Evolutionary conservation across 352 stramenopile genomes (phyloP), one percentile per base, ranked within the genome.

Genomic region (Phytopythium oedochilum): DNA sequence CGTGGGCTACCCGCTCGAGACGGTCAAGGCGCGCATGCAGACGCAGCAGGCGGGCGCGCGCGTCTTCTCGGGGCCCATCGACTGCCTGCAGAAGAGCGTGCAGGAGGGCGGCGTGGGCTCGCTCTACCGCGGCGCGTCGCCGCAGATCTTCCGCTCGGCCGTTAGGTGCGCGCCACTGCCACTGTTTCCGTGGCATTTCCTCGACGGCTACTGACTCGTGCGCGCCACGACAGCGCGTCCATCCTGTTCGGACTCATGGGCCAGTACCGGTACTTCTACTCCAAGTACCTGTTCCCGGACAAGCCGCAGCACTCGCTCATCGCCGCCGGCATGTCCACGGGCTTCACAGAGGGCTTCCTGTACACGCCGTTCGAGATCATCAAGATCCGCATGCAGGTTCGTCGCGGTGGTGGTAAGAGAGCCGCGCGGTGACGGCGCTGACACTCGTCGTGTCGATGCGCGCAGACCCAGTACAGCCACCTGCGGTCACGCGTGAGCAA

Each of bases 331-430:
- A 63, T 84, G 46, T 83, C 73, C 47, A 87, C 78, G 36, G 78
- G 78, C 1, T 68, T 89, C 36, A 86, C 78, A 1, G 78, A 89
- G 51, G 70, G 63, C 11, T 51, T 83, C 50, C 53, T 89, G n/a
- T 89, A 89, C 60, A 87, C 76, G 25, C 78, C 78, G 9, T 88
- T 89, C 55, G 78, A 89, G 61, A 74, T 87, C 34, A 84, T 86
- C 42, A 89, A 87, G 55, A 80, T 89, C 52, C 70, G 75, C 53
- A 87, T 89, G 78, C 75, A 80, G 71, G 64, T 66, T 26, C 39
- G 35, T 51, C 10, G 7, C 15, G 12, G 3, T 7, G 10, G 14
- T 55, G 20, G 14, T 8, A 8, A 7, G 12, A 11, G n/a, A n/a
- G 32, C 20, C 5, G 22, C 7, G 7, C 20, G 20, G n/a, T 14